Percentiles rank a stretch among this genome's conserved stretches.
phyloP scores from a whole-genome alignment of 805 yeast species.

The Zygoascus bituminiphila region DNA sequence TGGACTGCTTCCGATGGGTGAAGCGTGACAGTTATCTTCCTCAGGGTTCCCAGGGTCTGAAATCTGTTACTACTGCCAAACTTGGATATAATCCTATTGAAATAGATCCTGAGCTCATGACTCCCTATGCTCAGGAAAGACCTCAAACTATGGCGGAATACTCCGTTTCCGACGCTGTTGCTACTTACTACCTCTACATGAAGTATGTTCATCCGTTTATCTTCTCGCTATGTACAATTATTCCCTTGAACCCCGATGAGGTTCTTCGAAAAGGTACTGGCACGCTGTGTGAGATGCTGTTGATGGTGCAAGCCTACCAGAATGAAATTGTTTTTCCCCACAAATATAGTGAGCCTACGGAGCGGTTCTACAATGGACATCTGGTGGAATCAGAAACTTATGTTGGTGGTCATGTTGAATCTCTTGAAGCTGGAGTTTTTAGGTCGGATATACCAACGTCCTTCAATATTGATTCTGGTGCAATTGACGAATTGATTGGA shows the following conservation, averaged over 20 bases:
- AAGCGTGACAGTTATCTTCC: constrained; percentile 95
- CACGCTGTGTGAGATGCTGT: constrained; percentile 93
- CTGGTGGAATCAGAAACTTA: constrained; percentile 90
- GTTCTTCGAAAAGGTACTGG: constrained; percentile 96
- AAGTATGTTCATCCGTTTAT: constrained; percentile 97
- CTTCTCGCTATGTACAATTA: constrained; percentile 88
- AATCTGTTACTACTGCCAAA: constrained; percentile 94
- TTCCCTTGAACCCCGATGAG: constrained; percentile 96
- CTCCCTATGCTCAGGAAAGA: constrained; percentile 90
- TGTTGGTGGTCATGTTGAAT: constrained; percentile 98
- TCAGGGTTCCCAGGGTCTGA: constrained; percentile 96
- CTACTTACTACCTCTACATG: constrained; percentile 91
- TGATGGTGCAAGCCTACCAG: constrained; percentile 90
- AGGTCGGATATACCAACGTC: constrained; percentile 74
- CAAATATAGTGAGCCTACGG: constrained; percentile 90
- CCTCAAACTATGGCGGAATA: constrained; percentile 92
- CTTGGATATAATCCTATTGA: constrained; percentile 95
- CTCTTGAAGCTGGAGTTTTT: constrained; percentile 96
- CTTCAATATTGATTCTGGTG: constrained; percentile 73
- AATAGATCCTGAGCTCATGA: constrained; percentile 95
- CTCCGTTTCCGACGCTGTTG: constrained; percentile 99
- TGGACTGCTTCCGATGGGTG: constrained; percentile 98
- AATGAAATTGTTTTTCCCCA: constrained; percentile 76
- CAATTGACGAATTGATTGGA: constrained; percentile 65
- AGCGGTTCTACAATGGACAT: constrained; percentile 91